Conservation (phyloP, 805 yeast species). For the Saturnispora serradocipensis region DNA sequence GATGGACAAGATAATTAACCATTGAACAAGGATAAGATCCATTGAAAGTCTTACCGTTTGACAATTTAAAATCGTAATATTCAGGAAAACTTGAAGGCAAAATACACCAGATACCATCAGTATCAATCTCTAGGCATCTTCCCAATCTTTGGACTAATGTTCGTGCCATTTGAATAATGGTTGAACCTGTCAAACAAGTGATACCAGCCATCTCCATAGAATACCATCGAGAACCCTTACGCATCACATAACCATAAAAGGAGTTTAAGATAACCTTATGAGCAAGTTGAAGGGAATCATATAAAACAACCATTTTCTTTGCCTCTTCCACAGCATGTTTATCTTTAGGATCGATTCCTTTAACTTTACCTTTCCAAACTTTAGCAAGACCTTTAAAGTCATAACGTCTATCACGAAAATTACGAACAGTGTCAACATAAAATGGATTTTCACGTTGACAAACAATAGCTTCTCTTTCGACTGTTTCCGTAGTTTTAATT, state of each 20-base stretch:
- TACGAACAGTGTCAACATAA: slow-evolving; percentile 88
- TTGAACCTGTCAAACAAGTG: slow-evolving; percentile 96
- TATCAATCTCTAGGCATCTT: slow-evolving; percentile 90
- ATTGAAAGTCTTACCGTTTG: slow-evolving; percentile 67
- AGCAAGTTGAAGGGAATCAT: slow-evolving; percentile 92
- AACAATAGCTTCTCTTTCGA: slow-evolving; percentile 84
- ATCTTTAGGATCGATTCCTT: slow-evolving; percentile 45
- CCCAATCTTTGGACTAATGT: slow-evolving; percentile 86
- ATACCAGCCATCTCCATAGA: slow-evolving; percentile 99
- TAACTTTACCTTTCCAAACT: slow-evolving; percentile 80
- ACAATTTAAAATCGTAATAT: slow-evolving; percentile 58
- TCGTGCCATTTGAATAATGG: slow-evolving; percentile 96
- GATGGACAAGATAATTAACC: slow-evolving; percentile 89
- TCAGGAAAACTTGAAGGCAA: slow-evolving; percentile 92
- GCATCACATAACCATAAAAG: slow-evolving; percentile 96
- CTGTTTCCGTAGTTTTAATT: slow-evolving; percentile 70
- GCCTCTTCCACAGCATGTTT: slow-evolving; percentile 75
- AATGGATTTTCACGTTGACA: slow-evolving; percentile 98
- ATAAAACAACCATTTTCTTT: slow-evolving; percentile 82
- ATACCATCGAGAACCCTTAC: slow-evolving; percentile 98
- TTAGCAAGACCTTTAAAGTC: slow-evolving; percentile 91
- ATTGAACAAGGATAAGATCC: slow-evolving; percentile 93
- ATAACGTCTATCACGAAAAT: slow-evolving; percentile 91
- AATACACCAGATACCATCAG: slow-evolving; percentile 99
- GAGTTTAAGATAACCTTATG: slow-evolving; percentile 95